Conservation (phyloP, 305 asterid species). For the Fraxinus sp. region DNA sequence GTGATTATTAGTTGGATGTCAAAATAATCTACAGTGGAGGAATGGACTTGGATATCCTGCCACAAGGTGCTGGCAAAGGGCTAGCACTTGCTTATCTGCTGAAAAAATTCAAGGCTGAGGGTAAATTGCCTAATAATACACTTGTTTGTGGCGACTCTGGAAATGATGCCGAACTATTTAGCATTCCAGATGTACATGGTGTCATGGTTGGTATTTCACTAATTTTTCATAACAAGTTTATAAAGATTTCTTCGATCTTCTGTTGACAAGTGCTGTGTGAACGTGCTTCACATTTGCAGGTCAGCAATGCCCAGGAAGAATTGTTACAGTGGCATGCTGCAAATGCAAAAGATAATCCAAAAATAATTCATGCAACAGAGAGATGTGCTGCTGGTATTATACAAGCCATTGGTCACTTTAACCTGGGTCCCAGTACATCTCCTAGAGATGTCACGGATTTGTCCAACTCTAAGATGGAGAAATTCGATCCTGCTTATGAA, state of each 20-base stretch:
- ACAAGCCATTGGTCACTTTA: slow-evolving; percentile 90
- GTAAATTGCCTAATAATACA: slow-evolving; percentile 67
- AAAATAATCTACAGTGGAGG: slow-evolving; percentile 98
- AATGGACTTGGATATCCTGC: slow-evolving; percentile 85
- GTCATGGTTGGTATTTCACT: slow-evolving; percentile 69
- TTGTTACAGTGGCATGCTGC: slow-evolving; percentile 88
- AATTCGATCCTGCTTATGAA: slow-evolving; percentile 75
- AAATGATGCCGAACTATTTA: slow-evolving; percentile 87
- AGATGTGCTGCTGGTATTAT: slow-evolving; percentile 97
- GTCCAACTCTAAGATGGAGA: slow-evolving; percentile 59
- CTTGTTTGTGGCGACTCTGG: slow-evolving; percentile 98
- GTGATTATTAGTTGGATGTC: slow-evolving; percentile 70
- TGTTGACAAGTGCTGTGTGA: slow-evolving; percentile 14
- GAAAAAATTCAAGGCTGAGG: slow-evolving; percentile 59
- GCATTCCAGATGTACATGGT: slow-evolving; percentile 84
- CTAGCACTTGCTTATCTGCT: slow-evolving; percentile 97
- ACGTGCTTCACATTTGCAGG: slow-evolving; percentile 42
- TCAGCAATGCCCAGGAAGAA: slow-evolving; percentile 95
- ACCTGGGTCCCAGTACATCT: slow-evolving; percentile 79
- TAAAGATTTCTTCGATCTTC: slow-evolving; percentile 12
- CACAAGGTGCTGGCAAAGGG: slow-evolving; percentile 99
- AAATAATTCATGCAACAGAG: slow-evolving; percentile 81
- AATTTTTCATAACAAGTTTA: slow-evolving; percentile 9
- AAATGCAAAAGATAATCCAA: slow-evolving; percentile 80
- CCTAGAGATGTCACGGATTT: slow-evolving; percentile 70